Conservation (phyloP, 148 eudicot genomes). For the Limonium bicolor region DNA sequence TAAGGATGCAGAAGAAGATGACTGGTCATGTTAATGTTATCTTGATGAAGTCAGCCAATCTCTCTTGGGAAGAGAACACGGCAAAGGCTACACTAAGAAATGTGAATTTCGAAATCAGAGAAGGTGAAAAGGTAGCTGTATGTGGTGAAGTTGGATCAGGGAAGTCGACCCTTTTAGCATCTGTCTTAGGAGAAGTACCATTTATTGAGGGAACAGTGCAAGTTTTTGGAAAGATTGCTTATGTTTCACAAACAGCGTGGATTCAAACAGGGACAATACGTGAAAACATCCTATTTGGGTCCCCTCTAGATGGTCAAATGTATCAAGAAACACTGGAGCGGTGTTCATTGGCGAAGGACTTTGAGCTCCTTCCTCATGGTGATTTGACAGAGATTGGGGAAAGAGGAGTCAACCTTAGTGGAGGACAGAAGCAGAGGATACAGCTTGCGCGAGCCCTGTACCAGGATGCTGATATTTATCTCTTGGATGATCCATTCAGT, state of each 20-base stretch:
- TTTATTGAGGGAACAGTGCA: conserved; percentile 45
- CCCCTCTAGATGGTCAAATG: conserved; percentile 35
- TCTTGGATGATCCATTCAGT: conserved; percentile 91
- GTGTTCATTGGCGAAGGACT: conserved; percentile 70
- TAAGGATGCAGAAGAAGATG: conserved; percentile 16
- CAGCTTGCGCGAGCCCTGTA: conserved; percentile 95
- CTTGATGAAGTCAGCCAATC: conserved; percentile 37
- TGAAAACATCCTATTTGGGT: conserved; percentile 71
- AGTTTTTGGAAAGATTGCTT: conserved; percentile 58
- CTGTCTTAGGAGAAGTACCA: conserved; percentile 86
- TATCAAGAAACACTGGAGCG: conserved; percentile 52
- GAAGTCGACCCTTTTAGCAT: conserved; percentile 71
- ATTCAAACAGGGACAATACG: conserved; percentile 81
- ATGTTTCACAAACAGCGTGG: conserved; percentile 95
- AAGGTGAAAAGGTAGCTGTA: conserved; percentile 61
- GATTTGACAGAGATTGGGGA: conserved; percentile 94
- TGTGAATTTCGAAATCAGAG: conserved; percentile 41
- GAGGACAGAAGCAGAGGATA: conserved; percentile 91
- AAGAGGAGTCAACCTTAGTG: conserved; percentile 90
- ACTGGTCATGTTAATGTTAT: conserved; percentile 9
- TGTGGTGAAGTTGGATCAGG: conserved; percentile 98
- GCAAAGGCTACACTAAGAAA: conserved; percentile 38
- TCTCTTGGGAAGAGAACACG: conserved; percentile 60
- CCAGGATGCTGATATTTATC: conserved; percentile 75
- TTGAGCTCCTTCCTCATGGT: conserved; percentile 66